Evolutionary conservation across 2,329 filamentous ascomycete species (phyloP), one percentile per base, ranked within the genome.

Genomic region (Pleurostoma richardsiae): DNA sequence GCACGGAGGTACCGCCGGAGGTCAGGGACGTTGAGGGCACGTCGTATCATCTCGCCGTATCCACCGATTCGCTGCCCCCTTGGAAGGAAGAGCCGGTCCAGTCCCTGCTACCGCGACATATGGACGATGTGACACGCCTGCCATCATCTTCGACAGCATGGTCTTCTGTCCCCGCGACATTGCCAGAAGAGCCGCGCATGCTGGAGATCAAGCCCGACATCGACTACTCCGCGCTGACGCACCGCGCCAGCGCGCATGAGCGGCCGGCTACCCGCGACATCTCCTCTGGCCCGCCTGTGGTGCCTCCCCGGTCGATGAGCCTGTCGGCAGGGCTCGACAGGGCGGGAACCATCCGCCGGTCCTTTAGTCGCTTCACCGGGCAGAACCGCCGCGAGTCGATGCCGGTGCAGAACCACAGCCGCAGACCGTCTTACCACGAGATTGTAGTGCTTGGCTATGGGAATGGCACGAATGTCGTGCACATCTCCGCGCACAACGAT

Each of bases 1-100:
- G 82, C 36, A 84, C 80, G 1, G 69, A 76, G 31, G 70, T 78
- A 0, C 83, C 88, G 0, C 59, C 69, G 4, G 80, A 87, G 55
- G 81, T 88, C 29, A 71, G 72, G 11, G 78, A 85, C 46, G 68
- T 71, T 1, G 69, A 74, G 1, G 70, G 69, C 10, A 72, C 80
- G 2, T 67, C 73, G 0, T 92, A 92, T 52, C 71, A 75, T 44
- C 59, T 80, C 26, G 66, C 70, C 33, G 66, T 77, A 0, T 68
- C 70, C 2, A 68, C 65, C 0, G 59, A 59, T 3, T 58, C 66
- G 29, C 54, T 76, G 2, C 73, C 74, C 0, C 72, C 74, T 0
- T 80, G 77, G 77, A 59, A 65, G 29, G 29, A 36, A 7, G 29
- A 39, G 26, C 30, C 30, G 7, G 46, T 60, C 11, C 54, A 56